Percentiles rank a stretch among this genome's conserved stretches.
Conservation (phyloP, 2,329 filamentous ascomycete genomes). For the Phialophora chinensis region DNA sequence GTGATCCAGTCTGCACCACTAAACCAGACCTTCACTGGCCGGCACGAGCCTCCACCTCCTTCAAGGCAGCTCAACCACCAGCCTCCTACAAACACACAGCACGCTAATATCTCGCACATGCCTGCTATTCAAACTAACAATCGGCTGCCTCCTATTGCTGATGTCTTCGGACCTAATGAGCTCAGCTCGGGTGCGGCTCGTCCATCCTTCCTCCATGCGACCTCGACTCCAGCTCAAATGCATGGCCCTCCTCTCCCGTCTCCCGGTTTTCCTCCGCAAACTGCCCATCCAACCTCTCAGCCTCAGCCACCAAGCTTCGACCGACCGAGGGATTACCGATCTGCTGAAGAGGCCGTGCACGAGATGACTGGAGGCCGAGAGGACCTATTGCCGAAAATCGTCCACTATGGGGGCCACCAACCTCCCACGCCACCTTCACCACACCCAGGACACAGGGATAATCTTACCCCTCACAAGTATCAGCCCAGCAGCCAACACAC, state of each 20-base stretch:
- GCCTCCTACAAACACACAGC: conserved; percentile 79
- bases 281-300: conserved; percentile 46
- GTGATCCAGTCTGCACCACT: conserved; percentile 96
- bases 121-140: conserved; percentile 89
- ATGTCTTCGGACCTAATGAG: conserved; percentile 84
- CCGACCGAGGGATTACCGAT: conserved; percentile 85
- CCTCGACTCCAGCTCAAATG: conserved; percentile 58
- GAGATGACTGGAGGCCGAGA: conserved; percentile 89
- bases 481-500: conserved; percentile 41
- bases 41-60: conserved; percentile 76
- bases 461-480: conserved; percentile 53
- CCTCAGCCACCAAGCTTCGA: conserved; percentile 62
- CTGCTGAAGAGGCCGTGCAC: conserved; percentile 92
- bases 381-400: conserved; percentile 87
- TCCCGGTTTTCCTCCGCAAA: conserved; percentile 69
- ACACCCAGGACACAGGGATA: conserved; percentile 50
- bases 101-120: conserved; percentile 88
- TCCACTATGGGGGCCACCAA: conserved; percentile 94
- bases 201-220: conserved; percentile 68
- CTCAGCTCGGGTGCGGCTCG: conserved; percentile 67
- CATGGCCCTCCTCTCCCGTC: conserved; percentile 68
- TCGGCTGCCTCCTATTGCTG: conserved; percentile 87
- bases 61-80: conserved; percentile 81
- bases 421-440: conserved; percentile 89
- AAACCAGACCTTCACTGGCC: conserved; percentile 91